Evolutionary conservation across 805 yeast genomes (phyloP), one percentile per base, ranked within the genome.

Genomic region (Ogataea neopini): DNA sequence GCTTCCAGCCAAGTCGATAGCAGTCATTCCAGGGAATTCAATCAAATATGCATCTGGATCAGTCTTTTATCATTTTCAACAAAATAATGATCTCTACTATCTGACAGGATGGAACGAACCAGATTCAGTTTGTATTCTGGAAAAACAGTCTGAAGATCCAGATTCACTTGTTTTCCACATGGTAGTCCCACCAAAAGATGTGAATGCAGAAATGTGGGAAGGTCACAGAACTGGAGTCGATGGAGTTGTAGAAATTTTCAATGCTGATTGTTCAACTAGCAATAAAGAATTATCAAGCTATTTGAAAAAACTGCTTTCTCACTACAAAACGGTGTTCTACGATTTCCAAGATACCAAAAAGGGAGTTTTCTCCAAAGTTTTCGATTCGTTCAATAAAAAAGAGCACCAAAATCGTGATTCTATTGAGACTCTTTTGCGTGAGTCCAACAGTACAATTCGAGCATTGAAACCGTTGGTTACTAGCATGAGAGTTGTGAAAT

Each of bases 61-160:
- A 8, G 98, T 92, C 1, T 94, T 94, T 59, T 83, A 91, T 62
- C 86, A 86, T 32, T 94, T 94, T 62, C 95, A 92, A 61, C 99
- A 94, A 68, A 86, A 91, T 62, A 92, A 87, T 45, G 90, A 94
- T 62, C 72, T 94, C 17, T 91, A 71, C 67, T 92, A 92, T 64
- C 67, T 92, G 50, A 85, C 96, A 1, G 98, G 98, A 3, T 90
- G 95, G 88, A 77, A 87, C 51, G 97, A 91, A 61, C 96, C 97
- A 3, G 84, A 87, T 54, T 80, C 95, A 0, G 77, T 84, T 51
- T 78, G 80, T 52, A 64, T 84, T 8, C 66, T 88, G 38, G 95
- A 86, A 56, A 84, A 82, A 56, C 77, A 81, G 35, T 68, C 71
- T 29, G 72, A 73, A 45, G 68, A 75, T 48, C 69, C 76, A n/a